Percentiles rank a stretch among this genome's conserved stretches.
phyloP scores from a whole-genome alignment of 2,329 filamentous ascomycete species.

The Teratosphaeria zuluensis region DNA sequence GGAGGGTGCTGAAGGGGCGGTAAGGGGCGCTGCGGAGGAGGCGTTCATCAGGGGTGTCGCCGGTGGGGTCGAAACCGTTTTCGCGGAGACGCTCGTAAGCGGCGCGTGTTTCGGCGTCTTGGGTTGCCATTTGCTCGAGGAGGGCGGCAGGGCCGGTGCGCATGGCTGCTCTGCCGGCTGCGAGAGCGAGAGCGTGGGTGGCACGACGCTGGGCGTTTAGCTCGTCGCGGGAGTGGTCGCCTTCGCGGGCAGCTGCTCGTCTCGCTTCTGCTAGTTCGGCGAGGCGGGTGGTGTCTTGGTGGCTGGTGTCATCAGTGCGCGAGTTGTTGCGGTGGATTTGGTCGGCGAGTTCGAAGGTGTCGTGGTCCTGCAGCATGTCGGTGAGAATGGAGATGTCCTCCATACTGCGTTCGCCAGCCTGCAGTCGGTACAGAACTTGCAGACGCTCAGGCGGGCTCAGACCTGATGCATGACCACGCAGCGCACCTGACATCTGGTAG shows the following conservation, averaged over 20 bases:
- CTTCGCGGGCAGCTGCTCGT: conserved; percentile 15
- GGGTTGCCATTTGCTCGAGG: conserved; percentile 16
- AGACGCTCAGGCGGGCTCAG: conserved; percentile 15
- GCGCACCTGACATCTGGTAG: conserved; percentile 19
- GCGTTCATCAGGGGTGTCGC: conserved; percentile 1
- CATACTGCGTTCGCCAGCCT: conserved; percentile 14
- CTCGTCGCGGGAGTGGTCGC: conserved; percentile 19
- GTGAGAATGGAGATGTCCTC: conserved; percentile 13
- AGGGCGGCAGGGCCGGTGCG: conserved; percentile 13
- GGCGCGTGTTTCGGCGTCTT: conserved; percentile 17
- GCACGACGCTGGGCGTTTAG: conserved; percentile 20
- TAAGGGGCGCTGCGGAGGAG: conserved; percentile 3
- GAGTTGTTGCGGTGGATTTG: conserved; percentile 6
- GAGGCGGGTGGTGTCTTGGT: not conserved
- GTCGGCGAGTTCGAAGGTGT: conserved; percentile 9
- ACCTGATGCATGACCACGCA: conserved; percentile 12
- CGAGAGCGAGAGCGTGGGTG: conserved; percentile 15
- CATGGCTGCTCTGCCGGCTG: conserved; percentile 20
- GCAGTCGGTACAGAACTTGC: conserved; percentile 19
- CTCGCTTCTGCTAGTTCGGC: conserved; percentile 5
- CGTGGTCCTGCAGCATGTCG: conserved; percentile 14
- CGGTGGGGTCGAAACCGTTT: conserved; percentile 7
- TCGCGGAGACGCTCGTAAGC: conserved; percentile 16
- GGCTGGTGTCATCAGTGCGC: not conserved
- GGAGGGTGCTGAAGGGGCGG: conserved; percentile 12